These are phyloP conservation scores for Zymoseptoria tritici DNA, from an alignment of 2,329 filamentous ascomycete genomes.

Conservation along the genomic window DNA sequence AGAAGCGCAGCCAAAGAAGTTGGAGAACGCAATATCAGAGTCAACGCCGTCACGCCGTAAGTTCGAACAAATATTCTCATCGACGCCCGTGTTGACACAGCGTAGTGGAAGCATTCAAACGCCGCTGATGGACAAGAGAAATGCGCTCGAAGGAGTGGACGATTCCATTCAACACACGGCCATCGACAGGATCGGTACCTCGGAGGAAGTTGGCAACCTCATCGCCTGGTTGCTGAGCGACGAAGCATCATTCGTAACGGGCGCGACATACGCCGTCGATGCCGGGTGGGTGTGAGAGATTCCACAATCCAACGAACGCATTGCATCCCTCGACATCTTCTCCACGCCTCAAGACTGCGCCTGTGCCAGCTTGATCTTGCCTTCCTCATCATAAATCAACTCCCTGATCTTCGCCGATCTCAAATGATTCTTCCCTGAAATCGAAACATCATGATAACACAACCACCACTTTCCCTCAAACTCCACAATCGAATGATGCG, in stretches of 20 bases:
- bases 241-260: constrained; percentile 42
- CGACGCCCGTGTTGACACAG: neutral
- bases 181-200: constrained; percentile 18
- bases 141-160: constrained; percentile 23
- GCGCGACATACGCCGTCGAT: constrained; percentile 42
- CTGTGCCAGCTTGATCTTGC: constrained; percentile 46
- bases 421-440: constrained; percentile 63
- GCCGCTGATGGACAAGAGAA: constrained; percentile 24
- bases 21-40: constrained; percentile 20
- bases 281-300: constrained; percentile 31
- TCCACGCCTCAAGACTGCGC: constrained; percentile 11
- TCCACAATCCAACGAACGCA: neutral
- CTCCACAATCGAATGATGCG: constrained; percentile 71
- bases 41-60: constrained; percentile 27
- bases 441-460: constrained; percentile 67
- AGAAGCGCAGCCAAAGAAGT: constrained; percentile 25
- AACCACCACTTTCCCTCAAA: constrained; percentile 65
- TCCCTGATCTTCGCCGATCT: constrained; percentile 67
- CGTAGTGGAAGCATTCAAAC: constrained; percentile 20
- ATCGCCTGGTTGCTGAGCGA: constrained; percentile 44
- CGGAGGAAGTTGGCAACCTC: constrained; percentile 26
- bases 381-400: constrained; percentile 62
- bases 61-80: neutral
- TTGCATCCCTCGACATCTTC: neutral
- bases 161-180: constrained; percentile 15